Evolutionary conservation across 495 filamentous ascomycete genomes (phyloP), one percentile per base, ranked within the genome.

Genomic region (Parachaetomium inaequale): DNA sequence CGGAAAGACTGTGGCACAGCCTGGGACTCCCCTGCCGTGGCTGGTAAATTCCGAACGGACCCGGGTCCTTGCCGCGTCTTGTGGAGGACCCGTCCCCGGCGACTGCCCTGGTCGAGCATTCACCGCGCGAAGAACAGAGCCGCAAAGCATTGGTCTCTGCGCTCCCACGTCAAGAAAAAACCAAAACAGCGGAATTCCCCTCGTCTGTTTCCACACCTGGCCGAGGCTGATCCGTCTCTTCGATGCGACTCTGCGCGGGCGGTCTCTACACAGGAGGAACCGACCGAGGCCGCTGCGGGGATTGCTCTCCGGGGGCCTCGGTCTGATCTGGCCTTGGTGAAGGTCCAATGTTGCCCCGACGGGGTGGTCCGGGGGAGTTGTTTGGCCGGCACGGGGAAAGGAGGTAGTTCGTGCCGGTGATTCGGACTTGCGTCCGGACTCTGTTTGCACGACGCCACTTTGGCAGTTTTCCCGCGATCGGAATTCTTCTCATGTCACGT

Each of bases 131-230:
- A 29, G 14, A 25, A 28, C 31, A 46, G 45, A 29, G 15, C 7
- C 26, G 43, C 54, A 63, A n/a, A 23, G 14, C 42, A 64, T 59
- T 64, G 56, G 62, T 23, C 31, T 21, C 28, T 28, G 42, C 31
- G 29, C 42, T 55, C 55, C 62, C 62, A 64, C 62, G 62, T 59
- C 51, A n/a, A n/a, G 34, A 63, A 58, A 25, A 14, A 10, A 54
- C 8, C 8, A 54, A 54, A 36, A 34, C 51, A 43, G 25, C 23
- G 23, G 38, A 11, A 29, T 8, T 31, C 15, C 38, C 17, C 54
- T 43, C 23, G 19, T 17, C 19, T 2, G 23, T 36, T 56, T 31
- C 34, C 52, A 38, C 52, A 2, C 31, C 21, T 25, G n/a, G 11
- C 31, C 19, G 50, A 36, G 50, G 50, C 17, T 12, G n/a, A 23